Evolutionary conservation across 2,329 filamentous ascomycete species (phyloP).

Genomic region (Daldinia eschscholtzii): DNA sequence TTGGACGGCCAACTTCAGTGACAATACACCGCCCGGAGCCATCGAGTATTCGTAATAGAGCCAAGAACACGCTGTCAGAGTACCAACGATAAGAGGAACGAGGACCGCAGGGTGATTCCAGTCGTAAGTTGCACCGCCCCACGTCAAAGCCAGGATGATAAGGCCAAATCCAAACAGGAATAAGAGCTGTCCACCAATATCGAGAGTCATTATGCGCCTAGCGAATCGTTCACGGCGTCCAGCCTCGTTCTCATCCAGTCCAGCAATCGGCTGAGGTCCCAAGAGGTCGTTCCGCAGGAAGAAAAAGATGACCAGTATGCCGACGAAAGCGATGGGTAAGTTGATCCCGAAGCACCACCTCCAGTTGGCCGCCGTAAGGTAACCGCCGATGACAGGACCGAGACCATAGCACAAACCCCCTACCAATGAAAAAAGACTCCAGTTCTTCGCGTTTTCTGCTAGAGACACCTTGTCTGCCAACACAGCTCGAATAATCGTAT

Average conservation of each 20-base stretch:
- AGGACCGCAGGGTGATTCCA: conserved; percentile 65
- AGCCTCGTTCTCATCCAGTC: conserved; percentile 55
- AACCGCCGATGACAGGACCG: conserved; percentile 72
- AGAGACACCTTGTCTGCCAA: conserved; percentile 74
- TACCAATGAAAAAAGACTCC: conserved; percentile 71
- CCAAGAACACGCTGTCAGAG: conserved; percentile 57
- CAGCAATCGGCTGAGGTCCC: conserved; percentile 63
- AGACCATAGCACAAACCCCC: conserved; percentile 70
- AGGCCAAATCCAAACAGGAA: conserved; percentile 68
- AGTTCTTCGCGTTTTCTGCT: conserved; percentile 72
- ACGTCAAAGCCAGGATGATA: conserved; percentile 67
- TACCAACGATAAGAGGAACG: conserved; percentile 62
- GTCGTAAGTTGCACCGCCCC: conserved; percentile 66
- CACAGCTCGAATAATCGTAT: conserved; percentile 71
- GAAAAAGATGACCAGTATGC: conserved; percentile 66
- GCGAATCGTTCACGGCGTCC: conserved; percentile 52
- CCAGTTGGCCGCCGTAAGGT: conserved; percentile 69
- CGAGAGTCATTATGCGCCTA: conserved; percentile 65
- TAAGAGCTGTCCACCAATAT: conserved; percentile 67
- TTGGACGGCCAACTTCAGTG: conserved; percentile 65
- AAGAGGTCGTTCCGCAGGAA: conserved; percentile 71
- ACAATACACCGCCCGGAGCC: conserved; percentile 61
- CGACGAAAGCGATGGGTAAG: conserved; percentile 66
- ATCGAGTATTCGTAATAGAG: conserved; percentile 68
- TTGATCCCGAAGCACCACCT: conserved; percentile 76